A percentile compares a stretch with the other conserved stretches of the same genome.
These are phyloP conservation scores for Wallacemonas rigidus DNA, from an alignment of 208 protist species.

Conservation along the genomic window DNA sequence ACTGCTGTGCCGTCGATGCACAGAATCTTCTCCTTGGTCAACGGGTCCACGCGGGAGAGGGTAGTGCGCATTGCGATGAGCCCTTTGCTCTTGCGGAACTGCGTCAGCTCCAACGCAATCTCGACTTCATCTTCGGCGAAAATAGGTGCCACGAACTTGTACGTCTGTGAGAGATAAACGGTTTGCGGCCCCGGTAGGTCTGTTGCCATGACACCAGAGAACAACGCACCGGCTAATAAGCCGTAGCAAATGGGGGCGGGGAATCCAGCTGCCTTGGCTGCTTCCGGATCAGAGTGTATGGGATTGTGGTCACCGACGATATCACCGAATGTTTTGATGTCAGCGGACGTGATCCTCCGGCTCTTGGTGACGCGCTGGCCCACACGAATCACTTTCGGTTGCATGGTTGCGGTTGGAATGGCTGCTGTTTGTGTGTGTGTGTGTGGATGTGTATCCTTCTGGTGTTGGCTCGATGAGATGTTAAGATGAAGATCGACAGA, in stretches of 20 bases:
- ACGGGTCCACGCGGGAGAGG: constrained; percentile 55
- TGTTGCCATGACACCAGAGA: constrained; percentile 84
- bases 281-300: constrained; percentile 68
- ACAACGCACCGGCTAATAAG: constrained; percentile 82
- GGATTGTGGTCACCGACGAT: constrained; percentile 86
- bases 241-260: constrained; percentile 77
- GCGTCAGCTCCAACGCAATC: constrained; percentile 60
- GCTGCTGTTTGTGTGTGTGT: not conserved
- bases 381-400: constrained; percentile 57
- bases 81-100: constrained; percentile 63
- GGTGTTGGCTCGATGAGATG: not conserved
- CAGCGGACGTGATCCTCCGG: constrained; percentile 47
- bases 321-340: constrained; percentile 71
- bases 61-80: constrained; percentile 76
- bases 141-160: constrained; percentile 72
- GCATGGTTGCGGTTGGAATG: not conserved
- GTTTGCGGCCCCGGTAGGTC: constrained; percentile 83
- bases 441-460: not conserved
- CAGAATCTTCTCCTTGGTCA: constrained; percentile 46
- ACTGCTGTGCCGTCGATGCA: constrained; percentile 79
- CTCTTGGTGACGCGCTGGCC: constrained; percentile 52
- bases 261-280: constrained; percentile 81
- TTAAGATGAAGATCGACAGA: too few species aligned
- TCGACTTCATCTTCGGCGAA: constrained; percentile 84
- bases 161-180: constrained; percentile 86